These are phyloP conservation scores for Brassica carinata DNA, from an alignment of 345 rosid species.

Conservation along the genomic window DNA sequence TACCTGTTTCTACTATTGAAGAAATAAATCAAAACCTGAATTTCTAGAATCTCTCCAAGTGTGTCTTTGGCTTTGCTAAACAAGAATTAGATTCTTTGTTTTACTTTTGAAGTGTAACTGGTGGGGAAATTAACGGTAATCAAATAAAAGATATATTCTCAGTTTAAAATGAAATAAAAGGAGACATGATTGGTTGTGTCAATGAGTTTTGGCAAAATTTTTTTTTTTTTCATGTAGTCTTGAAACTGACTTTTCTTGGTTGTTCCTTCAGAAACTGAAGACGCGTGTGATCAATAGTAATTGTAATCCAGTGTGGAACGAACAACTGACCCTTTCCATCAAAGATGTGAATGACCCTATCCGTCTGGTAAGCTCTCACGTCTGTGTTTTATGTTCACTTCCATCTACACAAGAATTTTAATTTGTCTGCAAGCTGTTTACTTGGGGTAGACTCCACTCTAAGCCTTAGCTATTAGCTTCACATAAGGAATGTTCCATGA, in stretches of 20 bases:
- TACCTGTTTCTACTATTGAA: slow-evolving; percentile 34
- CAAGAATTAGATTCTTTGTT: background rate
- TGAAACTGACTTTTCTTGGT: background rate
- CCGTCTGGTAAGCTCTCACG: slow-evolving; percentile 52
- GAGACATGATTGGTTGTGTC: slow-evolving; percentile 8
- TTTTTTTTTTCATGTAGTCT: no score
- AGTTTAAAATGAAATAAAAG: background rate
- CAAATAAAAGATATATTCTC: background rate
- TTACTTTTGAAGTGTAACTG: background rate
- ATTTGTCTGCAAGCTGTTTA: background rate
- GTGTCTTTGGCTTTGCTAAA: background rate
- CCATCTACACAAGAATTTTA: background rate
- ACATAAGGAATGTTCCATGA: background rate
- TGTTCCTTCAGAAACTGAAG: slow-evolving; percentile 61
- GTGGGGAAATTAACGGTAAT: background rate
- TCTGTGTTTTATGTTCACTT: background rate
- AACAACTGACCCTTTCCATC: slow-evolving; percentile 72
- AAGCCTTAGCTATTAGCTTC: background rate
- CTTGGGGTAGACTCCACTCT: background rate
- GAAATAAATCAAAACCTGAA: slow-evolving; percentile 43
- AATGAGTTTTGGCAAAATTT: background rate
- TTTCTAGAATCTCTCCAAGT: slow-evolving; percentile 24
- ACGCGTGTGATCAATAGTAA: slow-evolving; percentile 65
- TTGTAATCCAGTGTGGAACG: slow-evolving; percentile 87
- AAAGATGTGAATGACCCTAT: slow-evolving; percentile 54